A percentile compares a stretch with the other conserved stretches of the same genome.
Evolutionary conservation across 2,329 filamentous ascomycete genomes (phyloP).

Genomic region (Botrytis paeoniae): DNA sequence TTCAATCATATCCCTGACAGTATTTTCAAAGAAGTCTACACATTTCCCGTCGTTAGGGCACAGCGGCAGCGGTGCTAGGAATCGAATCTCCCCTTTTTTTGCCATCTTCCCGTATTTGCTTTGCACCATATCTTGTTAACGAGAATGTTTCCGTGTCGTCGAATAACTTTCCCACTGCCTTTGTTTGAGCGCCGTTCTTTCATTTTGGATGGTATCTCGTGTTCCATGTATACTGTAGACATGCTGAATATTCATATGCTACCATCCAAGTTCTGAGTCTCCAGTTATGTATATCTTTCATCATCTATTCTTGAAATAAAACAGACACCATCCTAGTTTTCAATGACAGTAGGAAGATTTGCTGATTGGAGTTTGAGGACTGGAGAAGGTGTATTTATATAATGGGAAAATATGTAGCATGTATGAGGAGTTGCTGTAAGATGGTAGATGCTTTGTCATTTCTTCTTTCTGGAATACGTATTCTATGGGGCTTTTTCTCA

Average conservation of each 20-base stretch:
- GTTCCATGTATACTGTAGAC: no score
- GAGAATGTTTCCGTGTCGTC: not conserved
- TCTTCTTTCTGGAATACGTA: not conserved
- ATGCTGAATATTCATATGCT: no score
- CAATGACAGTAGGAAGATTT: fast-evolving
- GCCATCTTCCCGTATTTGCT: not conserved
- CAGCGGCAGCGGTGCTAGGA: no score
- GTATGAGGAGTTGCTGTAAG: not conserved
- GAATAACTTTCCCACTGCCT: not conserved
- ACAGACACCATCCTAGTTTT: no score
- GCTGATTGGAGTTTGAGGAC: not conserved
- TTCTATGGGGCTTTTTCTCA: fast-evolving
- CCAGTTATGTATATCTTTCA: not conserved
- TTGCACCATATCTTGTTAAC: fast-evolving
- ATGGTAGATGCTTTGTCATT: not conserved
- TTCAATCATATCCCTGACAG: not conserved
- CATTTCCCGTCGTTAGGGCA: not conserved
- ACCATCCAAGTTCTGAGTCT: no score
- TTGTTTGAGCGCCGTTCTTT: not conserved
- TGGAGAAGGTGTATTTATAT: fast-evolving
- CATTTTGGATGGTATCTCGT: not conserved
- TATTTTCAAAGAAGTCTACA: not conserved
- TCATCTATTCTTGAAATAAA: not conserved
- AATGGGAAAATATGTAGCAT: not conserved
- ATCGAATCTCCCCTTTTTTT: not conserved